These are phyloP conservation scores for Pseudopyrenochaeta lycopersici DNA, from an alignment of 2,329 filamentous ascomycete species.

Conservation along the genomic window DNA sequence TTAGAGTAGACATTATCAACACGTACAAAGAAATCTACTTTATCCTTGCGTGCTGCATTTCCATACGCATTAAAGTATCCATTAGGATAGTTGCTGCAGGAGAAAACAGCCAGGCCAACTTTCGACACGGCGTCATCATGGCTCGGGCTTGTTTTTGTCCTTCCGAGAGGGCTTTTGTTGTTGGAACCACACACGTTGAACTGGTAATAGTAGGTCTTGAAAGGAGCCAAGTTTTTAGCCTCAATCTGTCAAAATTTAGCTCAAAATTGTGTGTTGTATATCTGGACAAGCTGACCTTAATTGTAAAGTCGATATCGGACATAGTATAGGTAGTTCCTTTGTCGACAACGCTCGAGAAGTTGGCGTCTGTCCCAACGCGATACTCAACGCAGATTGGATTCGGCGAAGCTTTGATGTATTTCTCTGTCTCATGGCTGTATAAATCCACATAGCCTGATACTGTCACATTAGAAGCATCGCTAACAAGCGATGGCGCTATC, in stretches of 20 bases:
- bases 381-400: slow-evolving; percentile 74
- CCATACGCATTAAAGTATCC: slow-evolving; percentile 62
- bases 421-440: slow-evolving; percentile 63
- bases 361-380: slow-evolving; percentile 63
- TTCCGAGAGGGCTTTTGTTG: slow-evolving; percentile 68
- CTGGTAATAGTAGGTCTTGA: slow-evolving; percentile 74
- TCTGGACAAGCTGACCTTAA: slow-evolving; percentile 62
- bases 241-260: slow-evolving; percentile 62
- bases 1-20: not conserved
- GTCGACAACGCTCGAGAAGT: slow-evolving; percentile 59
- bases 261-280: not conserved
- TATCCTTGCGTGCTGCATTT: slow-evolving; percentile 48
- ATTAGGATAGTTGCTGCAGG: slow-evolving; percentile 66
- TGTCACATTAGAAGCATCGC: slow-evolving; percentile 56
- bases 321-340: slow-evolving; percentile 72
- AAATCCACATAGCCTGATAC: slow-evolving; percentile 64
- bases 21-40: slow-evolving; percentile 66
- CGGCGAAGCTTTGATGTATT: slow-evolving; percentile 63
- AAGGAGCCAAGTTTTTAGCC: slow-evolving; percentile 68
- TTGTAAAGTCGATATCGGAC: slow-evolving; percentile 78
- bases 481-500: slow-evolving; percentile 48
- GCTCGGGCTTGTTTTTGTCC: slow-evolving; percentile 74
- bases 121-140: slow-evolving; percentile 64
- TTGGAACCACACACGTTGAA: slow-evolving; percentile 73
- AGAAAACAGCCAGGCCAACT: slow-evolving; percentile 73